Base-by-base conservation (phyloP, 192 early-diverging fungal species). In the Endogone sp. region DNA sequence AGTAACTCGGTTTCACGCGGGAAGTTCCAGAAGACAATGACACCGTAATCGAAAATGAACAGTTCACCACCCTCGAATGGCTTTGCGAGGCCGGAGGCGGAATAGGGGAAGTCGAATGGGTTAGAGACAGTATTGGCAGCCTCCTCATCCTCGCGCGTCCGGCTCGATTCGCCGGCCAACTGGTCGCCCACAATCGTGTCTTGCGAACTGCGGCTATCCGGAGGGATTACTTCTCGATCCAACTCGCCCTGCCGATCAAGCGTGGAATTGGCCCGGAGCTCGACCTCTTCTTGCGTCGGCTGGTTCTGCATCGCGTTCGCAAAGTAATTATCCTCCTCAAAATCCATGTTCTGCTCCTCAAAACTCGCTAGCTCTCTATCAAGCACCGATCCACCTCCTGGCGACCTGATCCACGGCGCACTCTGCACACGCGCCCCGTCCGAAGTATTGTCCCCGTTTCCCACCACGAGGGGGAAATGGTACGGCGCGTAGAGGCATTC, bases 11-110 rank as follows among this genome's bases (percentile, higher is more conserved):
- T 79, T 32, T 79, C 86, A 24, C 80, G 72, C 0, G 74, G 77
- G 24, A 87, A 78, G 64, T 87, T 87, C 85, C 85, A 87, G 60
- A 84, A 82, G n/a, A 87, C 84, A 0, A 80, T 76, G 4, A 85
- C 84, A 22, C 84, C 86, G 69, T 87, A 87, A 55, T 85, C 81
- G 64, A 84, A 85, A 60, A 84, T 79, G 64, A 87, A 85, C 1
- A 87, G 75, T 55, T 85, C 84, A 9, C 84, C 84, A 21, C 84
- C 81, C 60, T 76, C 81, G 54, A 79, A 81, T 13, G 74, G 75
- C 29, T 63, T 62, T 21, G 27, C 24, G 21, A 60, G 10, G 22
- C 59, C n/a, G n/a, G n/a, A n/a, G n/a, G n/a, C n/a, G n/a, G n/a
- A n/a, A n/a, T n/a, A n/a, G n/a, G n/a, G n/a, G n/a, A n/a, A n/a